Evolutionary conservation across 2,329 filamentous ascomycete genomes (phyloP), one percentile per base, ranked within the genome.

Genomic region (Incumbomyces lentus): DNA sequence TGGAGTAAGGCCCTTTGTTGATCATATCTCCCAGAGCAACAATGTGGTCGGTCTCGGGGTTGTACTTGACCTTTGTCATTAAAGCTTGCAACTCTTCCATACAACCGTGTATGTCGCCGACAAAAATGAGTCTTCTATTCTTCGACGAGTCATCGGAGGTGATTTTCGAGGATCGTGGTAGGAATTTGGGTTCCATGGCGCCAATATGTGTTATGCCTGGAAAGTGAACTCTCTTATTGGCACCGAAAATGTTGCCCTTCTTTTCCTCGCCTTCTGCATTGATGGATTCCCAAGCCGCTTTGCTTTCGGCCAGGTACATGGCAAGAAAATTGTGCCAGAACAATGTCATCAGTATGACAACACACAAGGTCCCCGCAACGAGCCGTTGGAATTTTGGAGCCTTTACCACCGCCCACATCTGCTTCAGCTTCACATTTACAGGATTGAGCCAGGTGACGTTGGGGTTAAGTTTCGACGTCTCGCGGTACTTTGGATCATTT

Each of bases 31-130:
- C 87, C 1, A 79, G 74, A 38, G 90, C 72, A 16, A 95, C 71
- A 33, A 94, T 67, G 59, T 90, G 84, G 62, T 94, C 90, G 12
- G 71, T 66, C 19, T 66, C 39, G 26, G 55, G 61, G 49, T 82
- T 64, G 64, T 86, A 90, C 13, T 71, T 61, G 17, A 84, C 68
- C 58, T 86, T 81, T 4, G 74, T 62, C 19, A 96, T 73, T 11
- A 96, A 72, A 13, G 71, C 61, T 30, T 66, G 55, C 51, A 79
- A 72, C 51, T 87, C 76, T 11, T 75, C 62, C 55, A 78, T 78
- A 70, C 92, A 92, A 40, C 92, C 92, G 67, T 96, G 90, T 12
- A 96, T 86, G 66, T 98, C 92, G 46, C 92, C 90, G 30, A 96
- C 72, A 50, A 96, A 72, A 30, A 96, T 70, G 18, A 98, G 68